A percentile compares a stretch with the other conserved stretches of the same genome.
Conservation (phyloP, 1,284 basidiomycete genomes). For the Heterobasidion parviporum region DNA sequence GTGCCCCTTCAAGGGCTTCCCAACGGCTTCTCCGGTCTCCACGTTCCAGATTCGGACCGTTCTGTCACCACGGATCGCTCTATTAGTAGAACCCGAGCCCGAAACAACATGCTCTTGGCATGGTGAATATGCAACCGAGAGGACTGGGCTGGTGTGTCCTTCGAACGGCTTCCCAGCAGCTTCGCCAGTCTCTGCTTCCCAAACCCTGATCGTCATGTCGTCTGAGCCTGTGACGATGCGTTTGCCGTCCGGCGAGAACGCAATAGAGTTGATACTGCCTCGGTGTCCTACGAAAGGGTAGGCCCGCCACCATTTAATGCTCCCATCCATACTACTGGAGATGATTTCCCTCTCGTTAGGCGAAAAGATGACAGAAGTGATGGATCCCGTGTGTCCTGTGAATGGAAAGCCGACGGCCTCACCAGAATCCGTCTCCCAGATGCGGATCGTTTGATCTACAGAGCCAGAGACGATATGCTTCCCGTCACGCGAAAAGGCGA, state of each 20-base stretch:
- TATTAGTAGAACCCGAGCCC: background rate
- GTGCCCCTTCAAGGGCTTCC: background rate
- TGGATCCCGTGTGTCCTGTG: background rate
- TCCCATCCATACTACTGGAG: no score
- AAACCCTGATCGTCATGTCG: slow-evolving; percentile 12
- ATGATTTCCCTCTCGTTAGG: no score
- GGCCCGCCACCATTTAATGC: no score
- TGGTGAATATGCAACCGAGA: slow-evolving; percentile 1
- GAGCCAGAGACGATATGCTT: slow-evolving; percentile 4
- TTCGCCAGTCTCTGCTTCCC: slow-evolving; percentile 4
- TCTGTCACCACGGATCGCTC: background rate
- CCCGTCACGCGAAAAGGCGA: slow-evolving; percentile 6
- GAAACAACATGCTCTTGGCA: background rate
- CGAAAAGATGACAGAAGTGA: background rate
- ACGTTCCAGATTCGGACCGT: slow-evolving; percentile 1
- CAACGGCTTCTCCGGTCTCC: background rate
- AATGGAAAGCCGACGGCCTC: background rate
- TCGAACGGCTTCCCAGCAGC: background rate
- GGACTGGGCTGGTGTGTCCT: background rate
- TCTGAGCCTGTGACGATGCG: slow-evolving; percentile 12
- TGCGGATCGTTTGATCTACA: slow-evolving; percentile 2
- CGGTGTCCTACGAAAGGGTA: no score
- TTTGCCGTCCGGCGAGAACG: slow-evolving; percentile 12
- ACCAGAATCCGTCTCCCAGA: slow-evolving; percentile 6
- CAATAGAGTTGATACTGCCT: slow-evolving; percentile 10